Conservation (phyloP, 306 rosid species). For the Fragaria nilgerrensis region DNA sequence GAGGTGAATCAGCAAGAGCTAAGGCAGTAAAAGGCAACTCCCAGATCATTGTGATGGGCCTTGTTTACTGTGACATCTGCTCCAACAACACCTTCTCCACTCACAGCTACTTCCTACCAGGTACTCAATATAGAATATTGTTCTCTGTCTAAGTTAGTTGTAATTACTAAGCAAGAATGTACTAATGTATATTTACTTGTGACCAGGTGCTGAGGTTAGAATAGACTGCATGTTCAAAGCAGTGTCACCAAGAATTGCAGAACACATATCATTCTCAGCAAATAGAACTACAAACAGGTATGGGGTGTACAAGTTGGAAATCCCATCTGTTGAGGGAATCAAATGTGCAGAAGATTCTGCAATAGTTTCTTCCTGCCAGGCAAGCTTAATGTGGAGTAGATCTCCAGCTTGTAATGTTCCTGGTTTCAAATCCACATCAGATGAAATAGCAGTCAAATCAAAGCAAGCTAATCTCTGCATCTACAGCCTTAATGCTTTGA, state of each 20-base stretch:
- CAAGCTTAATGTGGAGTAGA: conserved; percentile 64
- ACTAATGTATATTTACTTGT: not conserved
- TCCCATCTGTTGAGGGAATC: conserved; percentile 90
- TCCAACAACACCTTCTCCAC: conserved; percentile 82
- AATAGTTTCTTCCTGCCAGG: conserved; percentile 66
- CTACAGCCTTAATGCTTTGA: conserved; percentile 76
- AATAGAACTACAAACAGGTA: conserved; percentile 77
- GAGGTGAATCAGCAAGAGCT: conserved; percentile 51
- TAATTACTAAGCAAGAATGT: not conserved
- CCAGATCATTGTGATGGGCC: conserved; percentile 90
- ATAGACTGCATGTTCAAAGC: conserved; percentile 79
- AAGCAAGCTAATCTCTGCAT: conserved; percentile 74
- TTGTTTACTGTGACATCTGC: conserved; percentile 94
- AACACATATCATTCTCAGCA: conserved; percentile 78
- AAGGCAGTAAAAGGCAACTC: conserved; percentile 32
- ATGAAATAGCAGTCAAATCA: conserved; percentile 70
- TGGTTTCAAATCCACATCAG: conserved; percentile 73
- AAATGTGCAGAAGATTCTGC: conserved; percentile 88
- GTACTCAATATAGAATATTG: conserved; percentile 18
- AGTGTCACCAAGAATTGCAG: conserved; percentile 55
- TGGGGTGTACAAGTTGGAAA: conserved; percentile 78
- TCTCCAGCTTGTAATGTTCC: conserved; percentile 85
- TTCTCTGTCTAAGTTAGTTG: not conserved
- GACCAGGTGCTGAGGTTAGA: conserved; percentile 77
- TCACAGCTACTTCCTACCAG: conserved; percentile 81